Base-by-base conservation (phyloP, 1,139 yeast genomes). In the Geotrichum bryndzae region DNA sequence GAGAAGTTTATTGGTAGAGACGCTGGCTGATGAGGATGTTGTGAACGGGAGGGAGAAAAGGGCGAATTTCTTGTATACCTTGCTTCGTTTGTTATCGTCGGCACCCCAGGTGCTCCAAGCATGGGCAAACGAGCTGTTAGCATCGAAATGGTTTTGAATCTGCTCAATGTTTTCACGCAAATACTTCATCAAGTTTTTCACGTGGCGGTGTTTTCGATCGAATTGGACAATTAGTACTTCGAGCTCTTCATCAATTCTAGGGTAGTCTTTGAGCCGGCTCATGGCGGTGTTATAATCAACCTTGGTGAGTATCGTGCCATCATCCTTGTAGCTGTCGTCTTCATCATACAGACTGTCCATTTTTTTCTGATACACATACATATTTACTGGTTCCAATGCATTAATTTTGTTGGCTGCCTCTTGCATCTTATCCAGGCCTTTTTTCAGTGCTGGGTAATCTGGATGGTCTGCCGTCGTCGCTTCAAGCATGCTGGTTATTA, bases 391-490 rank as follows among this genome's bases (percentile, higher is more conserved):
- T 23, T 18, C 57, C 41, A 29, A 53, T 45, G 29, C 50, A 50
- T 74, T 73, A 60, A 74, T 74, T 38, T 70, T 64, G 45, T 70
- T 72, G 2, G 73, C 74, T 50, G 69, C 66, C 7, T 63, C 60
- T 38, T 69, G 67, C 56, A 73, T 66, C 52, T 64, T 64, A 15
- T 61, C 60, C 29, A 64, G 60, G 1, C 79, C 78, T 22, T 65
- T 61, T 48, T 67, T 66, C 11, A 76, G 60, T 8, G 68, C 61
- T 8, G 33, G 61, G 62, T 71, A 71, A 63, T 76, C 79, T 0
- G 69, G 69, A 51, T 74, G 77, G 22, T 60, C 64, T 8, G 60
- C 64, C 0, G 70, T 66, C 0, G 77, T 74, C 50, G 59, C 64
- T 33, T 71, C 65, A 3, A 73, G 58, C 54, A 75, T 58, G 22